Base-by-base conservation (phyloP, 2,329 filamentous ascomycete species). In the Aspergillus piperis region DNA sequence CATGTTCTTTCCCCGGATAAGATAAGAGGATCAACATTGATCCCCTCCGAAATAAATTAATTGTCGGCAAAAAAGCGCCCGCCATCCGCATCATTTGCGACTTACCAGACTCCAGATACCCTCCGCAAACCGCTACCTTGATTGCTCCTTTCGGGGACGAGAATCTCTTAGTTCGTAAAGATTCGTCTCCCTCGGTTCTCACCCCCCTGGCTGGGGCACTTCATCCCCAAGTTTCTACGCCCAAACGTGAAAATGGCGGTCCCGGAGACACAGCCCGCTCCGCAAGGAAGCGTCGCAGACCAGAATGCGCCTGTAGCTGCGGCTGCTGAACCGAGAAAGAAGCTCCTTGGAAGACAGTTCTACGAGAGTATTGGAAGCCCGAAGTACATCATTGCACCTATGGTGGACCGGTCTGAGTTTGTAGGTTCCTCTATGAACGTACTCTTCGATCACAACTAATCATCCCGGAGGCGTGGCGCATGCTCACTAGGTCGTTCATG, bases 391-490 rank as follows among this genome's bases (percentile, higher is more conserved):
- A 84, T 99, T 58, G 95, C 95, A 36, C 95, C 95, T 38, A 99
- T 99, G 95, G 95, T 99, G 21, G 94, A 99, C 73, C 91, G 97
- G 76, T 97, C 92, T 32, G 95, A 99, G 81, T 97, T 98, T 81
- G 93, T 96, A 82, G 66, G 89, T 81, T 15, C 4, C 25, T 2
- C 25, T 11, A 11, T 27, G 8, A 17, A 6, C 25, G 13, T 17
- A 2, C 8, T 50, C 3, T 23, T 11, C 10, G 64, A 21, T 41
- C 32, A 48, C 8, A 47, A 54, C 64, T 65, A 64, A 63, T 38
- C 48, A 53, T 54, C 52, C 64, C 60, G 38, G 36, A 96, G 93
- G 95, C 94, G 70, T 99, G 95, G 95, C 90, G 95, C 69, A 89
- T 97, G 84, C 88, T 99, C 66, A 91, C 91, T n/a, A 88, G 95